Base-by-base conservation (phyloP, 2,329 filamentous ascomycete genomes). In the Fusarium pseudoanthophilum region DNA sequence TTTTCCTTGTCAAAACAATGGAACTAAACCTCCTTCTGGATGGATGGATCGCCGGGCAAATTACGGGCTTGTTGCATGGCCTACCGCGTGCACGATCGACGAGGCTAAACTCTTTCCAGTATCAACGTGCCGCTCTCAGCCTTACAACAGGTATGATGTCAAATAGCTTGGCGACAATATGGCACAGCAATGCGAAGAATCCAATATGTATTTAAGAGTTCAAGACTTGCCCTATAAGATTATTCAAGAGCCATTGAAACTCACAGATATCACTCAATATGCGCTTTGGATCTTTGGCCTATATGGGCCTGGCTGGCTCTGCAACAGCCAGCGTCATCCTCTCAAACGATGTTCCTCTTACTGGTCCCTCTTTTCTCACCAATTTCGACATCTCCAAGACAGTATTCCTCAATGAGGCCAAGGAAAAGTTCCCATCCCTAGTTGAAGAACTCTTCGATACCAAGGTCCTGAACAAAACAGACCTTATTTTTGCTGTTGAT, bases 401-500 rank as follows among this genome's bases (percentile, higher is more conserved):
- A 1, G 52, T 59, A 7, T 53, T 60, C 0, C 46, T 78, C 1
- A 7, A 37, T 4, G 42, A 67, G 5, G 73, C 73, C 3, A 70
- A 60, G 37, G n/a, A 64, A 10, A 46, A 46, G 5, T 73, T 78
- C 5, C 75, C 75, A 1, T 28, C 34, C 0, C 9, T 66, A 1
- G 46, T 78, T 2, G 67, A 78, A 11, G 46, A 57, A 0, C 30
- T 72, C 3, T 75, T 78, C 10, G 34, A 48, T 0, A 18, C 48
- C 0, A 49, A 36, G 4, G 10, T 9, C 1, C 37, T 78, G 18
- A 72, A 78, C 66, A 28, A 62, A 4, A 75, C 73, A 5, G 67
- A 75, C 20, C 57, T 69, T 0, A 58, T 73, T 18, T 78, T 78
- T 10, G 46, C 73, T 18, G 51, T 79, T 2, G 78, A 79, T 16